These are phyloP conservation scores for Aureobasidium sp. DNA, from an alignment of 2,329 filamentous ascomycete genomes.

Conservation along the genomic window DNA sequence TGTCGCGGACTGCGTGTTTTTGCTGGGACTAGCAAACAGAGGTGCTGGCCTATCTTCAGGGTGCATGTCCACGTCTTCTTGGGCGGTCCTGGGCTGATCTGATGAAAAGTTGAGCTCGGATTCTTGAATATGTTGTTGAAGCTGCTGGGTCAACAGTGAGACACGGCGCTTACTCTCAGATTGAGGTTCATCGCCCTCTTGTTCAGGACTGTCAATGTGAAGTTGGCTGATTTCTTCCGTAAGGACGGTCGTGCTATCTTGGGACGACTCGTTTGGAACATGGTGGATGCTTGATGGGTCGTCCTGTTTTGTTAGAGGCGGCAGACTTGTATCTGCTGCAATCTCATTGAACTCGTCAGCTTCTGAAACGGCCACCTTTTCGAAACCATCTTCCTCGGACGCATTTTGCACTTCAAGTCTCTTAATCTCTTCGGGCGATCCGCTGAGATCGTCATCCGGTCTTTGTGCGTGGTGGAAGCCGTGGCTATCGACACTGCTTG, in stretches of 20 bases:
- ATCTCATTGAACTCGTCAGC: conserved; percentile 61
- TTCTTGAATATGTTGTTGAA: conserved; percentile 20
- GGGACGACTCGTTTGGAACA: conserved; percentile 41
- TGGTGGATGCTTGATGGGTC: conserved; percentile 11
- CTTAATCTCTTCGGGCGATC: conserved; percentile 58
- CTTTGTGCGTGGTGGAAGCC: conserved; percentile 43
- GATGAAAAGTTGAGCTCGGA: conserved; percentile 20
- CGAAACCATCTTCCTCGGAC: conserved; percentile 85
- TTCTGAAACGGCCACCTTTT: conserved; percentile 66
- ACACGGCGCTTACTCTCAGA: conserved; percentile 24
- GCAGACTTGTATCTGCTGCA: conserved; percentile 22
- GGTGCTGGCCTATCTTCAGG: conserved; percentile 62
- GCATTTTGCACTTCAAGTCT: conserved; percentile 70
- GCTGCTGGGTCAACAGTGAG: conserved; percentile 35
- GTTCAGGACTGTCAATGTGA: conserved; percentile 2
- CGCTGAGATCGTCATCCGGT: conserved; percentile 32
- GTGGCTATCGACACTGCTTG: conserved; percentile 43
- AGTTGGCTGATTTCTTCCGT: conserved; percentile 1
- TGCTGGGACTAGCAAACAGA: conserved; percentile 42
- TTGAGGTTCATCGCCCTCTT: conserved; percentile 5
- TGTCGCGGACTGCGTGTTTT: conserved; percentile 22
- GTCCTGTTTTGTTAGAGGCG: conserved; percentile 13
- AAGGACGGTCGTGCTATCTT: background rate
- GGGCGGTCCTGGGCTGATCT: conserved; percentile 23
- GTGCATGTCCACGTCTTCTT: conserved; percentile 31